Percentiles rank a stretch among this genome's conserved stretches.
Evolutionary conservation across 2,329 filamentous ascomycete species (phyloP).

Genomic region (Fulvia fulva): DNA sequence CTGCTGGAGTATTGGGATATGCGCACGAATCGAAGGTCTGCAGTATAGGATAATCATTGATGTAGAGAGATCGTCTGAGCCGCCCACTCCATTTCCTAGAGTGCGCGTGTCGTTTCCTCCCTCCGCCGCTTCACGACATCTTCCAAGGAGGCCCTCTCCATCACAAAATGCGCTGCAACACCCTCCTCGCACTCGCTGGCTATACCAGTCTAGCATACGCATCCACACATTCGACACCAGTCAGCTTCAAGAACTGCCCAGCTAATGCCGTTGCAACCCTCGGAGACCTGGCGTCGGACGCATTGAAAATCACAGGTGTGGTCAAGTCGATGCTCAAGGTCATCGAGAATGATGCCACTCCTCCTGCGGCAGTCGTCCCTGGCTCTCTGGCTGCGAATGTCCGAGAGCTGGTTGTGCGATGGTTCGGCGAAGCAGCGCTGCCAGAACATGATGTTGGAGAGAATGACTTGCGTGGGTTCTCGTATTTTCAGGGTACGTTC

Average conservation of each 20-base stretch:
- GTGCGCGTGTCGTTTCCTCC: too few species aligned
- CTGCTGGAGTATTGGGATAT: not conserved
- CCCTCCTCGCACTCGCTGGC: not conserved
- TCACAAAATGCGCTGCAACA: not conserved
- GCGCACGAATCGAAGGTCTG: too few species aligned
- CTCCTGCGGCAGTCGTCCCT: not conserved
- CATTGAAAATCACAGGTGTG: not conserved
- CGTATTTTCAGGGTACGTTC: too few species aligned
- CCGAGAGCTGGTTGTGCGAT: not conserved
- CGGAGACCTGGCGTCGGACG: not conserved
- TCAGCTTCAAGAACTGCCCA: not conserved
- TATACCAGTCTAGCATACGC: not conserved
- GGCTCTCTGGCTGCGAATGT: not conserved
- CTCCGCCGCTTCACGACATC: too few species aligned
- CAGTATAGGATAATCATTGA: too few species aligned
- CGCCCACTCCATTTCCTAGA: not conserved
- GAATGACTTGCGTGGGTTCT: not conserved
- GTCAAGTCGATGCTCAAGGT: not conserved
- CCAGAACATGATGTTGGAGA: not conserved
- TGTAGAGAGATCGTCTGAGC: too few species aligned
- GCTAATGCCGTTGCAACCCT: not conserved
- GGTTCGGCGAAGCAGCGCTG: not conserved
- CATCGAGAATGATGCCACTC: not conserved
- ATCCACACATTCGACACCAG: not conserved
- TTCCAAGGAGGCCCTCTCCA: not conserved